phyloP scores from a whole-genome alignment of 2,329 filamentous ascomycete species.

The Pyrenophora graminea region DNA sequence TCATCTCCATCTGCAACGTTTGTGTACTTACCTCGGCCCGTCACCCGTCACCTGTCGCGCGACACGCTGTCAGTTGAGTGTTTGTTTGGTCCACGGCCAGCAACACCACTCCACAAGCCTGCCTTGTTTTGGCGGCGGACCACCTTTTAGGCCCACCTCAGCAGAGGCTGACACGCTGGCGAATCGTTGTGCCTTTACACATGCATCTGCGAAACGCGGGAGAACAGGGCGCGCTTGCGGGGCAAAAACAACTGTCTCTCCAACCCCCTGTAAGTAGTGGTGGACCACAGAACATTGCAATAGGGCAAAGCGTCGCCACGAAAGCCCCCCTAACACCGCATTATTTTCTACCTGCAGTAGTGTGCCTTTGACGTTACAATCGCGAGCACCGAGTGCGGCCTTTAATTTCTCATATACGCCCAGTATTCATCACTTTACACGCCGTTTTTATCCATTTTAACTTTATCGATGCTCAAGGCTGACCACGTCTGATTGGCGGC shows the following conservation, averaged over 20 bases:
- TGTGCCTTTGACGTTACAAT: not conserved
- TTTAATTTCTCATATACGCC: not conserved
- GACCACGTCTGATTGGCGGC: too few relatives aligned
- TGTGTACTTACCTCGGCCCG: not conserved
- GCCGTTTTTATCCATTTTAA: not conserved
- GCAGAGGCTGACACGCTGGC: constrained; percentile 2
- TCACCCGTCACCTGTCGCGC: not conserved
- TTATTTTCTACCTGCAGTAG: not conserved
- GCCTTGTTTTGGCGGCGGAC: constrained; percentile 6
- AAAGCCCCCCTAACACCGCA: not conserved
- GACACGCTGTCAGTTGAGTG: constrained; percentile 4
- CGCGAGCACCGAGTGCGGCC: not conserved
- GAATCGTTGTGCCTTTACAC: constrained; percentile 1
- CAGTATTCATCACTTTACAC: not conserved
- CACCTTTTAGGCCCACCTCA: constrained; percentile 7
- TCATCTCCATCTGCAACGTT: not conserved
- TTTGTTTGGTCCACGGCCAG: not conserved
- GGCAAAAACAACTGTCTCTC: constrained; percentile 10
- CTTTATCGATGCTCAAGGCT: too few relatives aligned
- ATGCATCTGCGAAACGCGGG: constrained; percentile 4
- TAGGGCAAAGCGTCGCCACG: not conserved
- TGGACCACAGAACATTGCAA: not conserved
- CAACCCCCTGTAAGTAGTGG: not conserved
- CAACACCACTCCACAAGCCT: not conserved
- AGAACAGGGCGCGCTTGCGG: not conserved